Evolutionary conservation across 164 flowering plant genomes (phyloP), one percentile per base, ranked within the genome.

Genomic region (Litsea cubeba): DNA sequence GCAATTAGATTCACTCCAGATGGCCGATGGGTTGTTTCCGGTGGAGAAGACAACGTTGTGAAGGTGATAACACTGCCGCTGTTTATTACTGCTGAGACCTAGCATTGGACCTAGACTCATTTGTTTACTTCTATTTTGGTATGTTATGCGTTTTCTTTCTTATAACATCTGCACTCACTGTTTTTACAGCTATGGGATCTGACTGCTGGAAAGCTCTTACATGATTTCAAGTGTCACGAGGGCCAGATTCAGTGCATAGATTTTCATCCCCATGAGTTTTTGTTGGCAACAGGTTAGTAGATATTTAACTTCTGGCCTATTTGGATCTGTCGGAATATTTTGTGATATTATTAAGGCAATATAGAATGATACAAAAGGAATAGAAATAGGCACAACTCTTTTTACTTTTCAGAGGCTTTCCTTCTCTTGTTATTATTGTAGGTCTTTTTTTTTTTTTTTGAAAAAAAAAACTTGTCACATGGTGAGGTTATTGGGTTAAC

Each of bases 21-120:
- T 87, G 99, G 99, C 25, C 97, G 99, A 35, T 96, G 99, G 99
- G 92, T 96, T 81, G 99, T 96, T 17, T 96, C 99, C 78, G 99
- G 98, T 64, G 98, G 99, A 73, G 97, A 93, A 80, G 99, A 94
- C 85, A 89, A 91, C 75, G 82, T 85, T 51, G 97, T 96, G 69
- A 96, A 96, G 98, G 99, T 93, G 77, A 69, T 25, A 49, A 40
- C n/a, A 28, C 28, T n/a, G 15, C 18, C 64, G 74, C 70, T 51
- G 67, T 28, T 46, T 23, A 20, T 73, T 70, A 46, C 22, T 2
- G 68, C 32, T 23, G 17, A 7, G 24, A 7, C 63, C 22, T 74
- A 60, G 24, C 26, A 50, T 30, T 1, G 25, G 3, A 66, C 32
- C 17, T 12, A 63, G n/a, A 66, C 49, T 66, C 32, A 15, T 35